phyloP scores from a whole-genome alignment of 208 protist genomes.

The Phytomonas sp. region DNA sequence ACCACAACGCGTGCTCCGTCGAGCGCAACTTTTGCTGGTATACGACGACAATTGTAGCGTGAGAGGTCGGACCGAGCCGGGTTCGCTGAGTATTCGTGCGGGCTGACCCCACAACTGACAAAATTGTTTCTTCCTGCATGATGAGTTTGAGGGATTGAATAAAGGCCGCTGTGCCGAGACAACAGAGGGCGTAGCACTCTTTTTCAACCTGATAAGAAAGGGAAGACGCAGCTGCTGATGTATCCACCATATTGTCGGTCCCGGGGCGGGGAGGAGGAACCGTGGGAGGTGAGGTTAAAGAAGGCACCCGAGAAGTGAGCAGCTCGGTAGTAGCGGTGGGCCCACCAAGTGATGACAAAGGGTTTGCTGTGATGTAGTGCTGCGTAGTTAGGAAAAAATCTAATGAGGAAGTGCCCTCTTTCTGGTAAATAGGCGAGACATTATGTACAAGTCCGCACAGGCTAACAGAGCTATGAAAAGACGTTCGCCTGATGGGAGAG shows the following conservation, averaged over 20 bases:
- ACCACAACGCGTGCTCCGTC: neutral
- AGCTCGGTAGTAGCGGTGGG: neutral
- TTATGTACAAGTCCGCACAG: neutral
- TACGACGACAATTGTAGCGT: neutral
- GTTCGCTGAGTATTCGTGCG: neutral
- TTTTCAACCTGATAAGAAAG: neutral
- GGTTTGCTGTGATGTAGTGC: neutral
- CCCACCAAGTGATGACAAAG: neutral
- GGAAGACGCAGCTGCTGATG: neutral
- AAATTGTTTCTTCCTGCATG: neutral
- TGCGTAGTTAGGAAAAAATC: neutral
- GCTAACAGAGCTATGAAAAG: neutral
- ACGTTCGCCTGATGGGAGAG: neutral
- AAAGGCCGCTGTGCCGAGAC: neutral
- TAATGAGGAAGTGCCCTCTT: neutral
- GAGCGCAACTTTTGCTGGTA: neutral
- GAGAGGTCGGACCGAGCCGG: neutral
- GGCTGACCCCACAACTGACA: neutral
- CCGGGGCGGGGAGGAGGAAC: neutral
- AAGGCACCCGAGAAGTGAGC: neutral
- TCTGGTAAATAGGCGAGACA: neutral
- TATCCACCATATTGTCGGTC: neutral
- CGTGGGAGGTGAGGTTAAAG: neutral
- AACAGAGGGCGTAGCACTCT: neutral
- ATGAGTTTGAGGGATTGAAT: neutral